These are phyloP conservation scores for Moesziomyces aphidis DNA, from an alignment of 1,284 basidiomycete species.

Conservation along the genomic window DNA sequence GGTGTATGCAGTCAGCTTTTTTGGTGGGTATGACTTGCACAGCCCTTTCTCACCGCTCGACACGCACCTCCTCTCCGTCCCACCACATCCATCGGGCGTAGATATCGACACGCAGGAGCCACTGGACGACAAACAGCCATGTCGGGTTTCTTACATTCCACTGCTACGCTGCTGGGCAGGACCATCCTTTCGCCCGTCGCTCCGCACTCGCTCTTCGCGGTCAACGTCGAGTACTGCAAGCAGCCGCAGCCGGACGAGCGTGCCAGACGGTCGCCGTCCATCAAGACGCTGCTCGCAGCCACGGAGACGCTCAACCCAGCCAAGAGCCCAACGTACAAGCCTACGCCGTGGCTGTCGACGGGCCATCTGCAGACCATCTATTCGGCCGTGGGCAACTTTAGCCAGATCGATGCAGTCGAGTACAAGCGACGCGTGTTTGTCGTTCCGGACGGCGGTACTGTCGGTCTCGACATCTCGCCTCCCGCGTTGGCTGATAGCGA, in stretches of 20 bases:
- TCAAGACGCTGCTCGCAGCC: conserved; percentile 31
- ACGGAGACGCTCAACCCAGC: conserved; percentile 39
- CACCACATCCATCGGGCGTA: too few relatives aligned
- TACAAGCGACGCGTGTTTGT: conserved; percentile 62
- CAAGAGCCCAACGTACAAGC: conserved; percentile 26
- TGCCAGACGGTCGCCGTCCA: conserved; percentile 15
- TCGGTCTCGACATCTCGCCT: conserved; percentile 60
- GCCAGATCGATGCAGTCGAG: conserved; percentile 51
- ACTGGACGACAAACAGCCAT: conserved; percentile 3
- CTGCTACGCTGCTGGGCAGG: conserved; percentile 34
- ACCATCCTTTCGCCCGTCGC: conserved; percentile 42
- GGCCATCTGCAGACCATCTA: conserved; percentile 66
- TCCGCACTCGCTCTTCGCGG: conserved; percentile 40
- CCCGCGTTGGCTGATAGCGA: conserved; percentile 41
- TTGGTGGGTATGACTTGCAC: too few relatives aligned
- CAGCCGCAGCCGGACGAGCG: conserved; percentile 5
- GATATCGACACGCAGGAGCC: too few relatives aligned
- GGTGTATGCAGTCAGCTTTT: too few relatives aligned
- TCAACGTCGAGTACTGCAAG: conserved; percentile 49
- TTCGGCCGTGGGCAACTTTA: conserved; percentile 54
- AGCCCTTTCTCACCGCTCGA: too few relatives aligned
- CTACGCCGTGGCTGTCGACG: conserved; percentile 52
- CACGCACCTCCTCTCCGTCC: too few relatives aligned
- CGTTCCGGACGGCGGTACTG: conserved; percentile 62
- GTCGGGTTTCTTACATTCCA: conserved; percentile 34